A percentile compares a stretch with the other conserved stretches of the same genome.
phyloP scores from a whole-genome alignment of 208 protist genomes.

The Trypanosomatidae sp. region DNA sequence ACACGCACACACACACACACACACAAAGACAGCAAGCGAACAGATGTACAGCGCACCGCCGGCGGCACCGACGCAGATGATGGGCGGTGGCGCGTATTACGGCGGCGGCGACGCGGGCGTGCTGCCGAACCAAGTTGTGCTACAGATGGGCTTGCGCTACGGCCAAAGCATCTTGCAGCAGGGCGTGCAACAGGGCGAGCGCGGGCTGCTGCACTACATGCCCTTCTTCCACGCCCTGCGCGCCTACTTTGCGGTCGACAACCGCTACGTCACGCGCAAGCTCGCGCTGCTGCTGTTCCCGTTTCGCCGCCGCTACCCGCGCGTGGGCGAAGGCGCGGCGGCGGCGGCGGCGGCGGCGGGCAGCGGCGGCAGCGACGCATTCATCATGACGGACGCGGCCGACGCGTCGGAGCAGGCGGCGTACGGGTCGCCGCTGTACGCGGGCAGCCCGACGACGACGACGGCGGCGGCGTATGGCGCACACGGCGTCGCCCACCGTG shows the following conservation, averaged over 20 bases:
- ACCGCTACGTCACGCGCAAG: conserved; percentile 66
- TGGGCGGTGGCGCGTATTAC: conserved; percentile 2
- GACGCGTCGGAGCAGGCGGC: conserved; percentile 5
- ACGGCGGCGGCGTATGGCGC: conserved; percentile 4
- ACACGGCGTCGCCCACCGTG: background rate
- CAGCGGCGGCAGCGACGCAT: background rate
- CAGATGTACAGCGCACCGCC: too few relatives aligned
- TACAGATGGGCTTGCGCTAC: conserved; percentile 69
- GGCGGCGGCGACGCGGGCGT: conserved; percentile 2
- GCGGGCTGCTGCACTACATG: conserved; percentile 33
- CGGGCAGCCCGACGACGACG: background rate
- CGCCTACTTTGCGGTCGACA: conserved; percentile 65
- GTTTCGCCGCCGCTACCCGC: conserved; percentile 22
- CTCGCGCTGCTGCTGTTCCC: conserved; percentile 56
- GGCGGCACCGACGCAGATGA: too few relatives aligned
- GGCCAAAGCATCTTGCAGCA: conserved; percentile 55
- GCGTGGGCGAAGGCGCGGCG: conserved; percentile 1
- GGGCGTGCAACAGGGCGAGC: conserved; percentile 38
- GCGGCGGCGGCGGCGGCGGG: conserved; percentile 1
- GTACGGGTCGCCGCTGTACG: conserved; percentile 7
- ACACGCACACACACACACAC: too few relatives aligned
- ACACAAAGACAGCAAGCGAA: too few relatives aligned
- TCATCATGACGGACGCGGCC: conserved; percentile 1
- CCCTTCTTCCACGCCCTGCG: conserved; percentile 32
- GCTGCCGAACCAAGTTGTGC: conserved; percentile 33